Percentiles rank a stretch among this genome's conserved stretches.
These are phyloP conservation scores for Penicillium subrubescens DNA, from an alignment of 495 filamentous ascomycete genomes.

Conservation along the genomic window DNA sequence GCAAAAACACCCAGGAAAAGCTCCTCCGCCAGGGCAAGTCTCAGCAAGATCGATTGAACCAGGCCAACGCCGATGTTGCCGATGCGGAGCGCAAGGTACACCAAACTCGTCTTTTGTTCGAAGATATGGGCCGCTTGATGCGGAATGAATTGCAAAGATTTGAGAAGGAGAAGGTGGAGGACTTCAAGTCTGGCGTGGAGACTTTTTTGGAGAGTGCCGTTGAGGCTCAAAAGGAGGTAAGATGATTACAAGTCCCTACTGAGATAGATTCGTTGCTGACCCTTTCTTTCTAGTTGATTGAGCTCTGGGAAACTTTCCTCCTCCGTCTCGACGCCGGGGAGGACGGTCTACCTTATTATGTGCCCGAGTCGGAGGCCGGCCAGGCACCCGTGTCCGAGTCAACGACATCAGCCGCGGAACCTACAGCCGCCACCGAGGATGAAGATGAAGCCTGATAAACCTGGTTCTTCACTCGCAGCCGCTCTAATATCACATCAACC, in stretches of 20 bases:
- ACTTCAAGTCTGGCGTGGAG: conserved; percentile 97
- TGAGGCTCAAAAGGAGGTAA: conserved; percentile 97
- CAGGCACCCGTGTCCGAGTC: conserved; percentile 22
- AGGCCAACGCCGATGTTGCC: conserved; percentile 85
- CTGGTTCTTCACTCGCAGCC: not conserved
- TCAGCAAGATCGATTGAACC: conserved; percentile 92
- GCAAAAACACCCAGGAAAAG: conserved; percentile 85
- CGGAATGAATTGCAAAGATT: conserved; percentile 87
- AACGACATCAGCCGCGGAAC: conserved; percentile 30
- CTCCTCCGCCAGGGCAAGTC: conserved; percentile 87
- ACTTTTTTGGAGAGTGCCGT: conserved; percentile 95
- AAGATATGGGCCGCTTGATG: conserved; percentile 97
- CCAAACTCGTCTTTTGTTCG: conserved; percentile 84
- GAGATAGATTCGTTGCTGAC: conserved; percentile 9
- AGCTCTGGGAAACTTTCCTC: conserved; percentile 97
- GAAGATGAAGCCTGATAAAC: conserved; percentile 15
- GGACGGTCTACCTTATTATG: conserved; percentile 78
- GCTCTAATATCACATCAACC: conserved; percentile 7
- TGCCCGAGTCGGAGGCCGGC: conserved; percentile 47
- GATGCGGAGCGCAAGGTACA: conserved; percentile 95
- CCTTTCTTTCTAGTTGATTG: conserved; percentile 71
- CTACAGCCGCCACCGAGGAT: conserved; percentile 26
- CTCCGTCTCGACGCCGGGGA: conserved; percentile 93
- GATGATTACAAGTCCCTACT: conserved; percentile 23
- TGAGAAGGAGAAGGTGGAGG: conserved; percentile 96